These are phyloP conservation scores for Spergularia azorica DNA, from an alignment of 179 eudicot species.

Conservation along the genomic window DNA sequence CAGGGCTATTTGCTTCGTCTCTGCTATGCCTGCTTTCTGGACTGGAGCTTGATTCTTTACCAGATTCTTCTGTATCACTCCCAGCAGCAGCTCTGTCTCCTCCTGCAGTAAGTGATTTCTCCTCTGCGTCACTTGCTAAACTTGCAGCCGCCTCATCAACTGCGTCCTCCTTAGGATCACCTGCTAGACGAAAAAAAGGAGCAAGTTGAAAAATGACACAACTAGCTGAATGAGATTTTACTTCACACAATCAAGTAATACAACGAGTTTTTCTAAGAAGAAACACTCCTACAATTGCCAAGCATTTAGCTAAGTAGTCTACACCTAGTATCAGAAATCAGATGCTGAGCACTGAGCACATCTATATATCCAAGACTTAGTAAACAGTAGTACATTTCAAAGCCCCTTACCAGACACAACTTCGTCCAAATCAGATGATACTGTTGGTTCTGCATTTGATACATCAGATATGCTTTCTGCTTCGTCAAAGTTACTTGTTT, in stretches of 20 bases:
- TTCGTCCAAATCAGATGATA: conserved; percentile 43
- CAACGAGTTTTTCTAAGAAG: too few relatives aligned
- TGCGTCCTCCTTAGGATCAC: conserved; percentile 41
- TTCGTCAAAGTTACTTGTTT: conserved; percentile 33
- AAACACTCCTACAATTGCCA: too few relatives aligned
- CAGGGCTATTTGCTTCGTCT: conserved; percentile 33
- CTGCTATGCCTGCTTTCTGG: conserved; percentile 33
- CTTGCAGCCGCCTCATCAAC: conserved; percentile 25
- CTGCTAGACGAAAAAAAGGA: conserved; percentile 13
- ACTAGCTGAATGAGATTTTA: not conserved
- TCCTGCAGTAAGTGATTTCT: conserved; percentile 22
- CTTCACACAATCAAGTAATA: not conserved
- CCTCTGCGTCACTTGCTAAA: conserved; percentile 20
- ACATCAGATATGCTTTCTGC: conserved; percentile 43
- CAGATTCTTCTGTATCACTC: conserved; percentile 32
- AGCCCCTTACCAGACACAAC: conserved; percentile 41
- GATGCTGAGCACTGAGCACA: conserved; percentile 8
- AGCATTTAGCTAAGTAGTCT: too few relatives aligned
- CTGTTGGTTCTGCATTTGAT: conserved; percentile 44
- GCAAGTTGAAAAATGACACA: not conserved
- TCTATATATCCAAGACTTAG: conserved; percentile 4
- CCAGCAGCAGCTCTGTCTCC: conserved; percentile 24
- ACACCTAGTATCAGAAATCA: not conserved
- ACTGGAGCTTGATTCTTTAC: conserved; percentile 30
- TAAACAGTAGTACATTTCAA: not conserved